Percentiles rank a stretch among this genome's conserved stretches.
Conservation (phyloP, 202 grass and related monocot genomes). For the Setaria italica region DNA sequence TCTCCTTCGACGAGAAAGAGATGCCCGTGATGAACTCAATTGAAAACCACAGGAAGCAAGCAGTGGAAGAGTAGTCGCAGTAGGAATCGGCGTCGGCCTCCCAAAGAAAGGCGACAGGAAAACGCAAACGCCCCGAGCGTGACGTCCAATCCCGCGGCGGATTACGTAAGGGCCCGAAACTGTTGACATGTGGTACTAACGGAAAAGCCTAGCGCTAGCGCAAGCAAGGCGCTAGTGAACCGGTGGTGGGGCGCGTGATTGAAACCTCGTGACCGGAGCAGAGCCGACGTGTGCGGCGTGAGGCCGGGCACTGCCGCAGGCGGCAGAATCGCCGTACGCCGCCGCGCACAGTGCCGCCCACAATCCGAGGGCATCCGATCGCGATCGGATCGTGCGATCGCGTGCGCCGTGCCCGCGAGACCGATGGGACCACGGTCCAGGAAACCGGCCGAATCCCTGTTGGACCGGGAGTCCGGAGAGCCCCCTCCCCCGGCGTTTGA, state of each 20-base stretch:
- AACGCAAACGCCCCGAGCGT: not conserved
- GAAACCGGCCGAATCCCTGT: not conserved
- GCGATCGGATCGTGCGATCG: not conserved
- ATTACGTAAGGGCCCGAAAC: not conserved
- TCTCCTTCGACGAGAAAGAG: not conserved
- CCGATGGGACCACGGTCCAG: not conserved
- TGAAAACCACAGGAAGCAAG: not conserved
- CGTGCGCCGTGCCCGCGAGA: not conserved
- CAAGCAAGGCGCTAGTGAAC: not conserved
- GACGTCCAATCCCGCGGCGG: not conserved
- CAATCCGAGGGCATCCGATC: not conserved
- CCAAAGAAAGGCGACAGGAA: not conserved
- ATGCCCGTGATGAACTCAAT: too few species aligned
- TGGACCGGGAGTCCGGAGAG: too few species aligned
- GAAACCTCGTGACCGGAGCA: not conserved
- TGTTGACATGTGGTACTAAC: not conserved
- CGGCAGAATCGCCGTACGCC: constrained; percentile 25
- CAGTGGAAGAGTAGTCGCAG: not conserved
- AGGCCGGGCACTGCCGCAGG: not conserved
- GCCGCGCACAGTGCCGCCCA: not conserved
- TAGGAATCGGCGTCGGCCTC: not conserved
- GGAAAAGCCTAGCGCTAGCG: not conserved
- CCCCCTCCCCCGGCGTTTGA: not conserved
- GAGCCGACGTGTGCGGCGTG: constrained; percentile 24
- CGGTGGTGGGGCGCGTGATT: not conserved